Evolutionary conservation across 345 rosid genomes (phyloP).

Genomic region (Luvunga scandens): DNA sequence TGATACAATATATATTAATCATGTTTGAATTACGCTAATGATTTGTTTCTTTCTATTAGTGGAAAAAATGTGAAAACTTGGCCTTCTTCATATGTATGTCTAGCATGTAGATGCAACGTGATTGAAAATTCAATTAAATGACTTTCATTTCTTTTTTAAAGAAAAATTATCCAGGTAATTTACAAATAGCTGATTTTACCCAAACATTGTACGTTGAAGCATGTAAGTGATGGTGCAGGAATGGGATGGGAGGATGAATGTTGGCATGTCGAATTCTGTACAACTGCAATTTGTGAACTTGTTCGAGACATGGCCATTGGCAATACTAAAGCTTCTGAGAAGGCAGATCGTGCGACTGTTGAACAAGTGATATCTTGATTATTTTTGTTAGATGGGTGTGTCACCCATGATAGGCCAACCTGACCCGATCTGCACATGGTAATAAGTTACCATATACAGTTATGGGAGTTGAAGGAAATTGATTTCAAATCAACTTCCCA

Average conservation of each 20-base stretch:
- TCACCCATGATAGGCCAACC: too few relatives aligned
- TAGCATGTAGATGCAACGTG: not conserved
- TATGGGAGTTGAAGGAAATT: too few relatives aligned
- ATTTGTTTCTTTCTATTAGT: not conserved
- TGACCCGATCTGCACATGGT: too few relatives aligned
- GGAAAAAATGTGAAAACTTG: not conserved
- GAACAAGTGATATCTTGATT: constrained; percentile 60
- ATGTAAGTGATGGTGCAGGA: constrained; percentile 39
- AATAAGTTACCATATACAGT: too few relatives aligned
- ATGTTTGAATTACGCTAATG: not conserved
- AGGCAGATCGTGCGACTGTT: constrained; percentile 91
- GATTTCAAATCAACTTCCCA: too few relatives aligned
- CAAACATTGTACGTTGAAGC: not conserved
- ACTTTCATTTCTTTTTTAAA: too few relatives aligned
- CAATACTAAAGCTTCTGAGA: constrained; percentile 66
- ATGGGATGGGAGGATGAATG: constrained; percentile 84
- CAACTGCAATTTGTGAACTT: constrained; percentile 85
- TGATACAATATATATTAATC: not conserved
- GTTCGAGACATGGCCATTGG: constrained; percentile 77
- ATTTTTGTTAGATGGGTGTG: too few relatives aligned
- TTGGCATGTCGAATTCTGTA: constrained; percentile 90
- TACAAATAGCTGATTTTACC: not conserved
- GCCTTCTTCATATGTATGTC: not conserved
- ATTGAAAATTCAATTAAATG: not conserved
- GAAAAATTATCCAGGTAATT: too few relatives aligned